These are phyloP conservation scores for Nakazawaea anatomiae DNA, from an alignment of 805 yeast species.

Conservation along the genomic window DNA sequence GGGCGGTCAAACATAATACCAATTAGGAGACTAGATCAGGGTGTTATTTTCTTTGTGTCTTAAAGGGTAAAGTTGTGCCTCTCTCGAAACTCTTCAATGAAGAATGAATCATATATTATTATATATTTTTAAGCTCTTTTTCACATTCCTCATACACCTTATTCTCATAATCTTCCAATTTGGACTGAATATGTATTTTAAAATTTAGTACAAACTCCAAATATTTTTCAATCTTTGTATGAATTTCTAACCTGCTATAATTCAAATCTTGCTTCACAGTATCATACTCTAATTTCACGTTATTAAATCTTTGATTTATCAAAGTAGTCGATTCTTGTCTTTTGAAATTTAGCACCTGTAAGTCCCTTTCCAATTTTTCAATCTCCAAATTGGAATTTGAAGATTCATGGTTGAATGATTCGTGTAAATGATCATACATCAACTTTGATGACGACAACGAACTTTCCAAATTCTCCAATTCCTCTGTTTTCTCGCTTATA, in stretches of 20 bases:
- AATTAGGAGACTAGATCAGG: too few species aligned
- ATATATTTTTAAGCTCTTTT: constrained; percentile 13
- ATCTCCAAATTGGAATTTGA: constrained; percentile 55
- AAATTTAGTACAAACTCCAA: constrained; percentile 58
- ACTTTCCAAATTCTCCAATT: constrained; percentile 51
- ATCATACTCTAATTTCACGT: constrained; percentile 46
- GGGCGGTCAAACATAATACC: too few species aligned
- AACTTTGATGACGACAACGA: constrained; percentile 43
- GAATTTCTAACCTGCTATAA: constrained; percentile 40
- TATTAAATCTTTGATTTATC: constrained; percentile 34
- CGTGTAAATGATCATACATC: constrained; percentile 50
- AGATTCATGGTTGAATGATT: constrained; percentile 46
- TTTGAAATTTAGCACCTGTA: constrained; percentile 28
- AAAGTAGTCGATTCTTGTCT: constrained; percentile 14
- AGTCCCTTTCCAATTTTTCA: constrained; percentile 56
- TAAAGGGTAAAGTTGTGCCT: too few species aligned
- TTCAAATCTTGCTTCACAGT: constrained; percentile 41
- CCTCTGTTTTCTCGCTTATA: constrained; percentile 51
- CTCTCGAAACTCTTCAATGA: too few species aligned
- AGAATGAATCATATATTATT: background rate
- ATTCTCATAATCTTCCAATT: constrained; percentile 53
- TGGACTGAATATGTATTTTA: constrained; percentile 60
- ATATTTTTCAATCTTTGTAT: constrained; percentile 47
- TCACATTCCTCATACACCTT: constrained; percentile 33
- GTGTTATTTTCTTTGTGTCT: too few species aligned